Conservation (phyloP, 805 yeast species). For the Metschnikowia peoriensis region DNA sequence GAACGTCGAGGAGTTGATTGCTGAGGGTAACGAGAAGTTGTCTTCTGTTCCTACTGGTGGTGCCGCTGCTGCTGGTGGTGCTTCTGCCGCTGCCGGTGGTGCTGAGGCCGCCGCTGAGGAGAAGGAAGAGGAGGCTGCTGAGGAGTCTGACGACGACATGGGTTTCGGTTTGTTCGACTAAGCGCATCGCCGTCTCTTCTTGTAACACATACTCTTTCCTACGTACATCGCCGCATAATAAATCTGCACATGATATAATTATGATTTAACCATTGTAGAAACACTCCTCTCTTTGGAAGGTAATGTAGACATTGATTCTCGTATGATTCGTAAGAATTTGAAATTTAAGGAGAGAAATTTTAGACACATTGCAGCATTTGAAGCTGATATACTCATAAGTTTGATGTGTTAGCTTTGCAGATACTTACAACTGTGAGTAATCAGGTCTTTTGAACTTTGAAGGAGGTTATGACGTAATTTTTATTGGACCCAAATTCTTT, state of each 20-base stretch:
- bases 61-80: constrained; percentile 29
- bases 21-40: constrained; percentile 38
- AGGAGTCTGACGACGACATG: constrained; percentile 30
- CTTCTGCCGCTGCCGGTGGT: constrained; percentile 25
- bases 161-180: constrained; percentile 34
- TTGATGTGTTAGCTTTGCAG: too few relatives aligned
- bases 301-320: neutral
- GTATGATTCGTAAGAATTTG: too few relatives aligned
- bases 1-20: constrained; percentile 35
- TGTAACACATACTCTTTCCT: constrained; percentile 12
- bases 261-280: too few relatives aligned
- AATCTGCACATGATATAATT: neutral
- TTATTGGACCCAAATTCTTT: too few relatives aligned
- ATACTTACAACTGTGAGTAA: too few relatives aligned
- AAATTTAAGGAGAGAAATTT: too few relatives aligned
- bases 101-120: constrained; percentile 28
- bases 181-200: constrained; percentile 9
- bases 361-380: too few relatives aligned
- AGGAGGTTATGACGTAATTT: too few relatives aligned
- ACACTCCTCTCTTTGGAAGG: too few relatives aligned
- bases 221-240: constrained; percentile 3
- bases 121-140: constrained; percentile 25
- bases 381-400: too few relatives aligned
- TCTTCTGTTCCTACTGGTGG: constrained; percentile 35
- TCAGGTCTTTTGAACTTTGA: too few relatives aligned